A percentile compares a stretch with the other conserved stretches of the same genome.
phyloP scores from a whole-genome alignment of 371 early-diverging fungal genomes.

The Zancudomyces culisetae region DNA sequence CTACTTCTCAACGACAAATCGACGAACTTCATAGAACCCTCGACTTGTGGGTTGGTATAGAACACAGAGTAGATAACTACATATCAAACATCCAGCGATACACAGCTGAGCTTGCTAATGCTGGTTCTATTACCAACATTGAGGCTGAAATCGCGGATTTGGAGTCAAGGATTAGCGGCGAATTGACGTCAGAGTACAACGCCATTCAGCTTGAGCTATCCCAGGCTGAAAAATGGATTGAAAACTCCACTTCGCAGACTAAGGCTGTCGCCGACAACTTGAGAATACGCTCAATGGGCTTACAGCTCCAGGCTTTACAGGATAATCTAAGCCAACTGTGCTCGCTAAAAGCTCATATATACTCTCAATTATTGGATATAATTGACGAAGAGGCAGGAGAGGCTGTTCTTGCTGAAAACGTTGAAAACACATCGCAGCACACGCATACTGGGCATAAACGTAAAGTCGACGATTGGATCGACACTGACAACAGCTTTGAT shows the following conservation, averaged over 20 bases:
- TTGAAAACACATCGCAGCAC: not conserved
- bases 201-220: not conserved
- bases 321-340: not conserved
- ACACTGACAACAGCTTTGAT: not conserved
- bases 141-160: not conserved
- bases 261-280: not conserved
- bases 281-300: not conserved
- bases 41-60: too few relatives aligned
- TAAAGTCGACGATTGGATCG: not conserved
- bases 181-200: not conserved
- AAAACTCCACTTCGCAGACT: not conserved
- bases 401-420: not conserved
- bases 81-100: not conserved
- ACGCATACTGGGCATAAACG: not conserved
- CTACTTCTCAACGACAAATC: not conserved
- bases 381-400: not conserved
- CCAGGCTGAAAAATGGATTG: constrained; percentile 2
- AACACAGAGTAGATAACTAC: not conserved
- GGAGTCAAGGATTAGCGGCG: not conserved
- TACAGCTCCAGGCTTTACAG: not conserved
- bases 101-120: not conserved
- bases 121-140: not conserved
- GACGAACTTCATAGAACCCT: not conserved
- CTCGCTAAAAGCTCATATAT: not conserved
- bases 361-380: not conserved